Evolutionary conservation across 768 basidiomycete species (phyloP), one percentile per base, ranked within the genome.

Genomic region (Serendipita sp.): DNA sequence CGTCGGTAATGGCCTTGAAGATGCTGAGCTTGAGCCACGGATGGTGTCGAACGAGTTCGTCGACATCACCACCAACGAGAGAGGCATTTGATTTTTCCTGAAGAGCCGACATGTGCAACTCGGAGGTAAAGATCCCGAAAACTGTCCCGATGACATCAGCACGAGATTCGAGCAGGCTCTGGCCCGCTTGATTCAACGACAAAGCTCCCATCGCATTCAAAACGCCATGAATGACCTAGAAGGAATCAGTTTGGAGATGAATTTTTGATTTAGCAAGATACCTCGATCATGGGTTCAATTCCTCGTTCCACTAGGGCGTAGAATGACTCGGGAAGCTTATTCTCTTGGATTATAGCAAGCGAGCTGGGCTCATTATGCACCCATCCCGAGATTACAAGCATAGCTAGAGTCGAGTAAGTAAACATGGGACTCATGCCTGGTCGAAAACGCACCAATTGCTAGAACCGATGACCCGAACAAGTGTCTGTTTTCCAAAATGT

Each of bases 361-460:
- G 91, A 96, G 0, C 94, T 97, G 4, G 96, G 96, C 72, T 99
- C 96, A 66, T 98, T 99, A 76, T 99, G 95, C 7, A 98, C 85
- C 73, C 97, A 97, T 0, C 92, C 92, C 14, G 92, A 84, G 85
- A 96, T 90, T 69, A 93, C 86, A 71, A 94, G 92, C 76, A 94
- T 90, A 3, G 90, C 92, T 90, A 65, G 38, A 38, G 14, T 14
- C 38, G 38, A 38, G 16, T 64, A 61, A 4, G 48, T 67, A 61
- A 28, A 61, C 43, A 22, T 42, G 3, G 17, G 66, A 70, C 13
- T 42, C 61, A 69, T 33, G 63, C 33, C 62, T n/a, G 42, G 61
- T 38, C 31, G 31, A 51, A 7, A 31, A 75, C 82, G 38, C 72
- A 92, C 92, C 88, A 45, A 93, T 77, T 1, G 90, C 86, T 45